A percentile compares a stretch with the other conserved stretches of the same genome.
Evolutionary conservation across 2,329 filamentous ascomycete species (phyloP).

Genomic region (Zopfia rhizophila): DNA sequence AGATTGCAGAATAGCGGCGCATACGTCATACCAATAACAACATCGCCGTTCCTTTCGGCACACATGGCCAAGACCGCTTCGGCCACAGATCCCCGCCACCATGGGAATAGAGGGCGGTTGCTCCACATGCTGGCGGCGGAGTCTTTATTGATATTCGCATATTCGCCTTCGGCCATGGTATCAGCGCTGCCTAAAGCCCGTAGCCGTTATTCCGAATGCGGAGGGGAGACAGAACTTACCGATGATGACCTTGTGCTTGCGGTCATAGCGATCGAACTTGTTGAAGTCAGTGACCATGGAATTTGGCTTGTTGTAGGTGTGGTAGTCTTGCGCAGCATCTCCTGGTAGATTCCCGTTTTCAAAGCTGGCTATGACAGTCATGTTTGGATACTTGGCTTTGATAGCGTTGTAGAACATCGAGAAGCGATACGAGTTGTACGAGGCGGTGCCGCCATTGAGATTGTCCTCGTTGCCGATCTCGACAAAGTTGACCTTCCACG

Average conservation of each 20-base stretch:
- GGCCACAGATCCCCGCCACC: constrained; percentile 64
- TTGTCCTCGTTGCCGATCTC: constrained; percentile 68
- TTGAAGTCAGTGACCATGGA: too few relatives aligned
- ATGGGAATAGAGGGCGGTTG: too few relatives aligned
- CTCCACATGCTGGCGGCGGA: too few relatives aligned
- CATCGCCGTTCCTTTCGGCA: constrained; percentile 69
- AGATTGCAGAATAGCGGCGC: constrained; percentile 31
- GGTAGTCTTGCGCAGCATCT: constrained; percentile 59
- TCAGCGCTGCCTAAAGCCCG: too few relatives aligned
- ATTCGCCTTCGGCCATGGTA: too few relatives aligned
- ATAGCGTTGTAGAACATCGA: constrained; percentile 69
- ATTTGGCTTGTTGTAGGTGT: too few relatives aligned
- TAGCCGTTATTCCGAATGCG: too few relatives aligned
- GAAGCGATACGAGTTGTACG: constrained; percentile 63
- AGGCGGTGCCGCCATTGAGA: constrained; percentile 60
- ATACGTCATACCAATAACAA: constrained; percentile 62
- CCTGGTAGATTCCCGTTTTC: constrained; percentile 38
- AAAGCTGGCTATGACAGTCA: constrained; percentile 65
- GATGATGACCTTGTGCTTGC: not conserved
- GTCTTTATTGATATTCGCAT: too few relatives aligned
- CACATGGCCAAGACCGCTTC: constrained; percentile 70
- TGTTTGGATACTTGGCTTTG: constrained; percentile 64
- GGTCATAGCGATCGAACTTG: not conserved
- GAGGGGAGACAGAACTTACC: too few relatives aligned
- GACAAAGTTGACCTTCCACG: constrained; percentile 69